Percentiles rank a stretch among this genome's conserved stretches.
phyloP scores from a whole-genome alignment of 2,329 filamentous ascomycete genomes.

The Pyrenophora graminea region DNA sequence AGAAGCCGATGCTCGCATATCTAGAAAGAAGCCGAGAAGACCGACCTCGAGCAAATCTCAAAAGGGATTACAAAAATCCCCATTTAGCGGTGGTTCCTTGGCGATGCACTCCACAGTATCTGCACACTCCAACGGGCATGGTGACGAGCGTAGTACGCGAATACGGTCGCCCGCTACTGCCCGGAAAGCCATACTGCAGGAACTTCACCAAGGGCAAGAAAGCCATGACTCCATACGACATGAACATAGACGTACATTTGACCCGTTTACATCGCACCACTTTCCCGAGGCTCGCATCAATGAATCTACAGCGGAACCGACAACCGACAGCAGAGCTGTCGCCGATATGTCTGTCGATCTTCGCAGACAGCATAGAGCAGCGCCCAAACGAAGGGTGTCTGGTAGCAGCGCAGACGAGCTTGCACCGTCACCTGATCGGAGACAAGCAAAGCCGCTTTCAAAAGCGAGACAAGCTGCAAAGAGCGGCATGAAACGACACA shows the following conservation, averaged over 20 bases:
- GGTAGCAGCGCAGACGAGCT: conserved; percentile 28
- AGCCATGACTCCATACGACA: background rate
- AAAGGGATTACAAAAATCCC: background rate
- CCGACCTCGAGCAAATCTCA: background rate
- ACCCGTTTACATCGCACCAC: conserved; percentile 12
- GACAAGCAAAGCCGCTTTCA: background rate
- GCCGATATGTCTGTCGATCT: conserved; percentile 6
- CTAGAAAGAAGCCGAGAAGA: conserved; percentile 17
- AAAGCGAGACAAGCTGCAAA: conserved; percentile 8
- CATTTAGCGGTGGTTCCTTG: conserved; percentile 2
- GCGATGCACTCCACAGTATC: background rate
- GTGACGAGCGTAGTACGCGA: too few species aligned
- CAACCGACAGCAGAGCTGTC: background rate
- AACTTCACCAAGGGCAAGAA: conserved; percentile 20
- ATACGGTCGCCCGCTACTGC: background rate
- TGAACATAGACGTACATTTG: background rate
- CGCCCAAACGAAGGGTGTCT: background rate
- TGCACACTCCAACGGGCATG: too few species aligned
- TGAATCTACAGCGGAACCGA: conserved; percentile 20
- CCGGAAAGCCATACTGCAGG: conserved; percentile 9
- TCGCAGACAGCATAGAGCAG: conserved; percentile 18
- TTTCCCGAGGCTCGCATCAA: conserved; percentile 30
- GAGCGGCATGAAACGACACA: conserved; percentile 1
- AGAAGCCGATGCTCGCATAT: conserved; percentile 9
- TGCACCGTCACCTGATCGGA: conserved; percentile 7